phyloP scores from a whole-genome alignment of 129 eudicot species.

The Centella asiatica region DNA sequence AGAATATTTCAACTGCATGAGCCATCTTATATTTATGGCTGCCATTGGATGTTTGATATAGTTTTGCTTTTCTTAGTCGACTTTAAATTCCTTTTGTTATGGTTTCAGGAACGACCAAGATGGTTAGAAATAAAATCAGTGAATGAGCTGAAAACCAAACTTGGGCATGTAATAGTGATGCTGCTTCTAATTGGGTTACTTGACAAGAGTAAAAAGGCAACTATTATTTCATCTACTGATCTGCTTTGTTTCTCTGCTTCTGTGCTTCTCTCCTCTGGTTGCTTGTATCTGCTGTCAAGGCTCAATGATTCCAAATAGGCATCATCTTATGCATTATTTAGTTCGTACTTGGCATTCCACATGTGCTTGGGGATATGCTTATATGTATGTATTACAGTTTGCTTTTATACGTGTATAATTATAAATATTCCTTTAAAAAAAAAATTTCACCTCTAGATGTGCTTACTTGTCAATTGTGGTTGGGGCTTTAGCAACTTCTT shows the following conservation, averaged over 20 bases:
- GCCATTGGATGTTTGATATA: neutral
- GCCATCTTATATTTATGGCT: neutral
- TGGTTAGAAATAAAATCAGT: constrained; percentile 92
- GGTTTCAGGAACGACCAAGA: constrained; percentile 78
- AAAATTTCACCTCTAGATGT: no score
- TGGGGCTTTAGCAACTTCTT: no score
- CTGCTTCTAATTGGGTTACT: constrained; percentile 82
- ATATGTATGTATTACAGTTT: no score
- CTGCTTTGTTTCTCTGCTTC: constrained; percentile 88
- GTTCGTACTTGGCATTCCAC: neutral
- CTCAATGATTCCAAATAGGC: constrained; percentile 25
- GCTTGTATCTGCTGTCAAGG: constrained; percentile 73
- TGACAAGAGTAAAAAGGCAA: constrained; percentile 79
- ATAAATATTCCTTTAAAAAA: no score
- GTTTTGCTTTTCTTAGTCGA: neutral
- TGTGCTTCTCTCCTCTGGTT: constrained; percentile 60
- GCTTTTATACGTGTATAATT: no score
- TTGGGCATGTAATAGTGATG: constrained; percentile 96
- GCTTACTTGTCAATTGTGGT: no score
- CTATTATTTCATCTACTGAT: constrained; percentile 53
- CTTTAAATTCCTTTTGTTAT: neutral
- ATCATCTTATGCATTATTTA: neutral
- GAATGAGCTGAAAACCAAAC: constrained; percentile 84
- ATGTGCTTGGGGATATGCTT: neutral
- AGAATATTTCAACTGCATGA: no score